phyloP scores from a whole-genome alignment of 257 asterid species.

The Prunella vulgaris region DNA sequence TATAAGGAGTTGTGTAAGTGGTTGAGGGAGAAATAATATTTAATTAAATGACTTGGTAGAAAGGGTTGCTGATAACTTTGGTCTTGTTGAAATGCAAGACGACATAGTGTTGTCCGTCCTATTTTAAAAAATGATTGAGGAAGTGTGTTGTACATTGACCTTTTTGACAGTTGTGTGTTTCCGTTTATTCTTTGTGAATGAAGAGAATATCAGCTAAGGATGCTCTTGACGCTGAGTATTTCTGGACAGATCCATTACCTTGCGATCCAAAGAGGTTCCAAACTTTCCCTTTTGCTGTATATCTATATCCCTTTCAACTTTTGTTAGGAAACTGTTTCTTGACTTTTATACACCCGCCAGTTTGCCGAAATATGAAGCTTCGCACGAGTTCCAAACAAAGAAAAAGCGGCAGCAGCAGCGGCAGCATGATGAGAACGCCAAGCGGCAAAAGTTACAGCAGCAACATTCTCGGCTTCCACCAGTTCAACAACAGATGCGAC shows the following conservation, averaged over 20 bases:
- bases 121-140: conserved; percentile 7
- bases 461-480: conserved; percentile 70
- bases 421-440: conserved; percentile 68
- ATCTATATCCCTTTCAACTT: no score
- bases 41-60: no score
- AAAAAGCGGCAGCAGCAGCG: conserved; percentile 84
- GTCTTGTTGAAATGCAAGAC: no score
- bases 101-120: neutral
- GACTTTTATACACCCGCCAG: conserved; percentile 32
- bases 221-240: conserved; percentile 85
- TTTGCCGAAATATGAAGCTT: conserved; percentile 76
- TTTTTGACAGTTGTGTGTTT: conserved; percentile 13
- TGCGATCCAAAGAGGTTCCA: conserved; percentile 79
- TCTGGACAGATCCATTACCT: conserved; percentile 88
- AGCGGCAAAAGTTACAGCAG: conserved; percentile 67
- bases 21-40: no score
- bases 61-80: no score
- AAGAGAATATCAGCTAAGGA: conserved; percentile 88
- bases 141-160: conserved; percentile 3
- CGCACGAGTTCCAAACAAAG: conserved; percentile 93
- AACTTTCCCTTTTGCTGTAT: no score
- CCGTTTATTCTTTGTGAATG: conserved; percentile 10
- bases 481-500: conserved; percentile 63
- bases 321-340: neutral
- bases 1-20: no score